Evolutionary conservation across 2,329 filamentous ascomycete genomes (phyloP), one percentile per base, ranked within the genome.

Genomic region (Microdochium nivale): DNA sequence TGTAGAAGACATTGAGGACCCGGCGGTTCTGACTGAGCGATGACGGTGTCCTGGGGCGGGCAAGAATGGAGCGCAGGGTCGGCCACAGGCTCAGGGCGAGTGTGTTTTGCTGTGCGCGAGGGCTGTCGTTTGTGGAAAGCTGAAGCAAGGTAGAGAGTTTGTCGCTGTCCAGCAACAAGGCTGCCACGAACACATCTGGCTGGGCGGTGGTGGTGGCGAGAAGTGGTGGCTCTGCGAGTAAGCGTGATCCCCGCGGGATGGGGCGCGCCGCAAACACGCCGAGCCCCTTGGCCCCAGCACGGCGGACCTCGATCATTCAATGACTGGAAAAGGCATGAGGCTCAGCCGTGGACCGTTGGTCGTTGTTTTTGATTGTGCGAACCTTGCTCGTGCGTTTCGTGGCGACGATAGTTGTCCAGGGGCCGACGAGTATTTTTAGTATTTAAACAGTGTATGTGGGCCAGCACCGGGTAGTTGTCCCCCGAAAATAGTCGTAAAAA

Each of bases 221-320:
- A n/a, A 61, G 55, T 2, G 59, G 58, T 2, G 52, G 53, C 52
- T 62, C 60, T 10, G 58, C 60, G 50, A 62, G 57, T 23, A 62
- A 59, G 10, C 60, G 54, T 16, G 55, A 61, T 16, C 60, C 59
- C 16, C 57, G 55, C 1, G 59, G 51, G 16, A 61, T 61, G 25
- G 51, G 51, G 2, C 24, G 35, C 25, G 51, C 55, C 25, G 60
- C 59, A 47, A 62, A 61, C 53, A 61, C 57, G 10, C 60, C 60
- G n/a, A 61, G 55, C 16, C 60, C 60, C 51, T 59, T 59, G 51
- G 47, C 44, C 24, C 56, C 58, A 11, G 60, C 57, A 33, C 51
- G 24, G 24, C 55, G 51, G 43, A 61, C 52, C 46, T 60, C 55
- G 50, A 55, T 55, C 57, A 59, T 60, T 30, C 27, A 30, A 30